These are phyloP conservation scores for Rhizophora apiculata DNA, from an alignment of 345 rosid genomes.

Conservation along the genomic window DNA sequence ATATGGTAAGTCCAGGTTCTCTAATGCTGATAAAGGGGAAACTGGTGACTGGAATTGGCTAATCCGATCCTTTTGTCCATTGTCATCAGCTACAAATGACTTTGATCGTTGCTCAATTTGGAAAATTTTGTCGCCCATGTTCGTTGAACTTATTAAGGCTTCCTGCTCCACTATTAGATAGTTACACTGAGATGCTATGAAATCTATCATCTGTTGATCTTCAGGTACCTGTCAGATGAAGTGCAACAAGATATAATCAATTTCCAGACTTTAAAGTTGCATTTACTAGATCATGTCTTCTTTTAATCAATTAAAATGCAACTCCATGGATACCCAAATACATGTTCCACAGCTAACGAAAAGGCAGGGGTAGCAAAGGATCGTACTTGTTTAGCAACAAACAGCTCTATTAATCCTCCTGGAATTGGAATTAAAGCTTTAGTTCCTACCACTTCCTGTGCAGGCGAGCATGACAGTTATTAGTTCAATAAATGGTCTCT, in stretches of 20 bases:
- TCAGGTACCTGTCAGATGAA: constrained; percentile 52
- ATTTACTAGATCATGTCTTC: neutral
- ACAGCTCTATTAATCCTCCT: constrained; percentile 79
- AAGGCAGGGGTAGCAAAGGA: neutral
- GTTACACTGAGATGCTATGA: constrained; percentile 54
- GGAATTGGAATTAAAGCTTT: constrained; percentile 75
- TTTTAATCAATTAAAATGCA: neutral
- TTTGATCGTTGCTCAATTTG: constrained; percentile 31
- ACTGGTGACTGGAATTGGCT: constrained; percentile 27
- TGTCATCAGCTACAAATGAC: constrained; percentile 16
- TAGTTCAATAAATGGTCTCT: neutral
- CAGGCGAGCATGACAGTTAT: neutral
- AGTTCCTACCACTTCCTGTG: constrained; percentile 68
- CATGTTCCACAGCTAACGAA: neutral
- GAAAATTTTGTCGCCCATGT: constrained; percentile 23
- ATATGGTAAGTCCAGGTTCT: constrained; percentile 38
- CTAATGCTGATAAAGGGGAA: constrained; percentile 30
- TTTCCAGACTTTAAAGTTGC: neutral
- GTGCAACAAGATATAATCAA: neutral
- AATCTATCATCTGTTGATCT: constrained; percentile 63
- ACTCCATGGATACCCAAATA: neutral
- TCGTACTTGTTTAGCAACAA: constrained; percentile 64
- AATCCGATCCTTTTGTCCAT: constrained; percentile 24
- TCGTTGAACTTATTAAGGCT: constrained; percentile 22
- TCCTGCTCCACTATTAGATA: constrained; percentile 42